Conservation (phyloP, 106 monocot genomes). For the Dioscorea dumetorum region DNA sequence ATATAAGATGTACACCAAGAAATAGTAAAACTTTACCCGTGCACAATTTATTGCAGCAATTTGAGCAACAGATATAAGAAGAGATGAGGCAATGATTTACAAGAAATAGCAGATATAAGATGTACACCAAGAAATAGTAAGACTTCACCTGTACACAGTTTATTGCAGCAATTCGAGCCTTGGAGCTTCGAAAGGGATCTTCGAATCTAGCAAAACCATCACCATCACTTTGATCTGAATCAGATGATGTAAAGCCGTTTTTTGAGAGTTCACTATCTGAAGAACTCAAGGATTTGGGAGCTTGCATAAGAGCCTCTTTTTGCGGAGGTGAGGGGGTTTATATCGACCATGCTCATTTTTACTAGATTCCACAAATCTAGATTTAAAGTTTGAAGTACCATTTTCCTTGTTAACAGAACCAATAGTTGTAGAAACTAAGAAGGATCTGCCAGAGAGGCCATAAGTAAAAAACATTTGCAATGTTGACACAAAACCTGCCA, state of each 20-base stretch:
- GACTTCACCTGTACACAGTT: conserved; percentile 73
- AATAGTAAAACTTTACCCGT: conserved; percentile 37
- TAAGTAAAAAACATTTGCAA: conserved; percentile 81
- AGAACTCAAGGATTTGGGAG: conserved; percentile 20
- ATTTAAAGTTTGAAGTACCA: conserved; percentile 21
- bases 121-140: too few relatives aligned
- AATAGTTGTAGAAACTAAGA: conserved; percentile 9
- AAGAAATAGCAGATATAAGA: too few relatives aligned
- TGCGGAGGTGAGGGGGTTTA: conserved; percentile 84
- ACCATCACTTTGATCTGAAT: conserved; percentile 90
- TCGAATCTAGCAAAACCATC: conserved; percentile 53
- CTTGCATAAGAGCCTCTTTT: conserved; percentile 16
- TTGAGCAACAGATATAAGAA: too few relatives aligned
- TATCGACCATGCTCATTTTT: conserved; percentile 34
- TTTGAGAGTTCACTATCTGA: conserved; percentile 43
- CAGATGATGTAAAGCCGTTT: conserved; percentile 66
- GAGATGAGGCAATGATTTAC: too few relatives aligned
- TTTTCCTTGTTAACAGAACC: conserved; percentile 23
- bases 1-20: too few relatives aligned
- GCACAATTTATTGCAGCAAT: conserved; percentile 71
- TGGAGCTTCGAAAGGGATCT: conserved; percentile 68
- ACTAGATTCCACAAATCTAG: conserved; percentile 15
- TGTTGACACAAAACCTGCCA: conserved; percentile 64
- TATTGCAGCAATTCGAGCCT: conserved; percentile 71
- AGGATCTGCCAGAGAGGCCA: conserved; percentile 42